Conservation (phyloP, 1,139 yeast genomes). For the Suhomyces chickasaworum region DNA sequence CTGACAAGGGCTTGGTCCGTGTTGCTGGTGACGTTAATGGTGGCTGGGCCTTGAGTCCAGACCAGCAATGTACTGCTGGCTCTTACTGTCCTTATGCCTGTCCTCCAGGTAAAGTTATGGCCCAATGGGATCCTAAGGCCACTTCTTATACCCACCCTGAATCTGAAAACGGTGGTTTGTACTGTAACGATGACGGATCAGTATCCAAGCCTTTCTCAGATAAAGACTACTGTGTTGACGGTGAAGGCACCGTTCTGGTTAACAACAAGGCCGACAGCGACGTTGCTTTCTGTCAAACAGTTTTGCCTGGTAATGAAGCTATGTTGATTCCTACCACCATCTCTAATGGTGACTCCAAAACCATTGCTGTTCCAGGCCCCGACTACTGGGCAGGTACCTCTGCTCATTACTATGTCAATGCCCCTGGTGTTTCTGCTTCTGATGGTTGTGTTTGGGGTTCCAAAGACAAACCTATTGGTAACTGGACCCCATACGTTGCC, state of each 20-base stretch:
- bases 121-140: conserved; percentile 70
- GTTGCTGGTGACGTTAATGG: conserved; percentile 63
- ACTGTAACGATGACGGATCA: conserved; percentile 71
- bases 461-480: conserved; percentile 65
- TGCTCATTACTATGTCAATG: conserved; percentile 82
- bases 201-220: conserved; percentile 62
- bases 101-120: conserved; percentile 79
- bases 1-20: conserved; percentile 63
- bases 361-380: conserved; percentile 82
- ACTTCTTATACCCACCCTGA: conserved; percentile 65
- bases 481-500: conserved; percentile 93
- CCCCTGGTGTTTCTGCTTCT: conserved; percentile 76
- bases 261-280: conserved; percentile 52
- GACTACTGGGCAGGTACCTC: conserved; percentile 76
- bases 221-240: conserved; percentile 70
- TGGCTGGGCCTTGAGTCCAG: conserved; percentile 89
- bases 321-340: conserved; percentile 86
- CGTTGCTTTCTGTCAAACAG: conserved; percentile 90
- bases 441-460: conserved; percentile 90
- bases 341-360: conserved; percentile 43
- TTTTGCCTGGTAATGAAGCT: conserved; percentile 89
- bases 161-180: conserved; percentile 79
- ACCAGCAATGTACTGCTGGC: conserved; percentile 72
- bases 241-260: conserved; percentile 70
- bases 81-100: conserved; percentile 88